phyloP scores from a whole-genome alignment of 2,329 filamentous ascomycete genomes.

The Penicillium sp. region DNA sequence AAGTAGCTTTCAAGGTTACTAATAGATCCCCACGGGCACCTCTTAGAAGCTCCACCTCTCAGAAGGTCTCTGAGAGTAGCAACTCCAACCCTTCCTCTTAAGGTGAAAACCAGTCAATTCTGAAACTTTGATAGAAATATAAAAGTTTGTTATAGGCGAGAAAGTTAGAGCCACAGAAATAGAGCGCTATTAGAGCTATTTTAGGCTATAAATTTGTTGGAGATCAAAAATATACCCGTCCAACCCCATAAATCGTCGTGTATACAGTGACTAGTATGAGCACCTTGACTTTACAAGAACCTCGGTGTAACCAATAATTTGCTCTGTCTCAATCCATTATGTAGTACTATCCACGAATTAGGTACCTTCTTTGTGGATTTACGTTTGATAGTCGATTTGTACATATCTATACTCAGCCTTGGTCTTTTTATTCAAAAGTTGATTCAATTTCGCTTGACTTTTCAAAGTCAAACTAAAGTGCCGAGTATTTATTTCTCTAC shows the following conservation, averaged over 20 bases:
- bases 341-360: too few relatives aligned
- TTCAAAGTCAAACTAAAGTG: neutral
- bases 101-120: neutral
- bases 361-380: too few relatives aligned
- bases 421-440: too few relatives aligned
- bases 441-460: neutral
- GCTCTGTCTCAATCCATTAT: neutral
- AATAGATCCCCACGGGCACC: neutral
- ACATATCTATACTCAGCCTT: neutral
- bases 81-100: neutral
- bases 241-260: neutral
- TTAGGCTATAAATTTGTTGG: too few relatives aligned
- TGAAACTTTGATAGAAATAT: neutral
- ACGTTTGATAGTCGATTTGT: neutral
- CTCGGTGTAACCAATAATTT: neutral
- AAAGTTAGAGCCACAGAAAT: neutral
- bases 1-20: too few relatives aligned
- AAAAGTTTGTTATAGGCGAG: neutral
- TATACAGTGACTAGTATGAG: neutral
- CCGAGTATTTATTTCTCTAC: too few relatives aligned
- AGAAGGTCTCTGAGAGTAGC: neutral
- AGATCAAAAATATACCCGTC: neutral
- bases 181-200: neutral
- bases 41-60: neutral
- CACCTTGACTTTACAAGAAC: neutral